phyloP scores from a whole-genome alignment of 768 basidiomycete species.

The Rhizopogon vinicolor region DNA sequence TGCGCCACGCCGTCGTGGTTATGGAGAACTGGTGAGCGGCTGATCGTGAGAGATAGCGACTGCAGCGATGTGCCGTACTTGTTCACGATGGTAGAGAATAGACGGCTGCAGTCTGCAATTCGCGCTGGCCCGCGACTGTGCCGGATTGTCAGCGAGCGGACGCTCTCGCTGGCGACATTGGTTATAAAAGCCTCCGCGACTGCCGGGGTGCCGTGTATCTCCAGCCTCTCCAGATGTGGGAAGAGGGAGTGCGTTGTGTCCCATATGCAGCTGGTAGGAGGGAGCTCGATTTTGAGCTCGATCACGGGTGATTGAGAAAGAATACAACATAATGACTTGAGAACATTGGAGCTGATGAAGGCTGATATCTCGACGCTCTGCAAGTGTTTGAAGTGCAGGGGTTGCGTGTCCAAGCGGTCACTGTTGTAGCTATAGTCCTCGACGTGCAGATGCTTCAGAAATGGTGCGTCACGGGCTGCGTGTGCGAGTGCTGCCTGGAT shows the following conservation, averaged over 20 bases:
- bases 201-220: background rate
- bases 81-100: background rate
- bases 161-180: background rate
- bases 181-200: background rate
- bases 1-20: background rate
- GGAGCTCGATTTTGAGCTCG: slow-evolving; percentile 1
- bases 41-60: background rate
- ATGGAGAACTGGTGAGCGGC: background rate
- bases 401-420: background rate
- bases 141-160: background rate
- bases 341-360: background rate
- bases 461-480: slow-evolving; percentile 10
- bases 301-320: slow-evolving; percentile 1
- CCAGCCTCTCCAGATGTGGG: background rate
- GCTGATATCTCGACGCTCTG: background rate
- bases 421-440: slow-evolving; percentile 1
- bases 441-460: slow-evolving; percentile 7
- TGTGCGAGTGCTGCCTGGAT: slow-evolving; percentile 12
- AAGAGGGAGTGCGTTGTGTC: background rate
- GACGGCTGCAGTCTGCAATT: background rate
- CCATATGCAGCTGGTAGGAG: background rate
- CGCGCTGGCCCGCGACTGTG: background rate
- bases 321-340: background rate
- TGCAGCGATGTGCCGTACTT: background rate
- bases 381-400: background rate